Evolutionary conservation across 2,329 filamentous ascomycete species (phyloP), one percentile per base, ranked within the genome.

Genomic region (Neonectria neomacrospora): DNA sequence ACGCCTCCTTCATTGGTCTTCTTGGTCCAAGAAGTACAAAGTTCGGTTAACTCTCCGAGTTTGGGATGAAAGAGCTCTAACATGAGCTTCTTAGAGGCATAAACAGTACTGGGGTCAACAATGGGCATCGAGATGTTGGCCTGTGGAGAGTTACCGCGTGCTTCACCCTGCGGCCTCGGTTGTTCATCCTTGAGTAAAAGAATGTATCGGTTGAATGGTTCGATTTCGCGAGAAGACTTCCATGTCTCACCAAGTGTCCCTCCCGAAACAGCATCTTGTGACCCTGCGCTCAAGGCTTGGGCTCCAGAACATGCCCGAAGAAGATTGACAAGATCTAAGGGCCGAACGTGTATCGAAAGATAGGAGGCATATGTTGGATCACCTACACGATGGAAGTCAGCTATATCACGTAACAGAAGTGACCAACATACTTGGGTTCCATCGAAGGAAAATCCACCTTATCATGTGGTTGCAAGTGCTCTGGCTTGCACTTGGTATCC

Each of bases 401-500:
- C 9, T 10, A 4, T 10, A 42, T 14, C 14, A 23, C 9, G 20
- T 3, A 23, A 16, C 18, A 11, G 7, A 39, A 32, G 2, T 14
- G 8, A 12, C 32, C 28, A n/a, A 70, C 86, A 75, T 82, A 95
- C 92, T 89, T 67, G 94, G 91, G 68, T 89, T 89, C 94, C 95
- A 99, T 71, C 86, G 90, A 34, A 89, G 86, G 70, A 94, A 89
- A 1, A 96, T 77, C 96, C 96, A 99, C 70, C 89, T 85, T 59
- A 96, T 86, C 37, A 96, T 85, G 71, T 91, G 88, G 67, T 88
- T 91, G 39, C 88, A 89, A 3, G 89, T 91, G 41, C 83, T 83
- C 68, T 89, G 86, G 67, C 87, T 91, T 37, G 87, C 86, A 61
- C 87, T 90, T 2, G 92, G 91, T 47, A 91, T 88, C 71, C 90